Percentiles rank a stretch among this genome's conserved stretches.
Evolutionary conservation across 768 basidiomycete genomes (phyloP).

Genomic region (Russula sp.): DNA sequence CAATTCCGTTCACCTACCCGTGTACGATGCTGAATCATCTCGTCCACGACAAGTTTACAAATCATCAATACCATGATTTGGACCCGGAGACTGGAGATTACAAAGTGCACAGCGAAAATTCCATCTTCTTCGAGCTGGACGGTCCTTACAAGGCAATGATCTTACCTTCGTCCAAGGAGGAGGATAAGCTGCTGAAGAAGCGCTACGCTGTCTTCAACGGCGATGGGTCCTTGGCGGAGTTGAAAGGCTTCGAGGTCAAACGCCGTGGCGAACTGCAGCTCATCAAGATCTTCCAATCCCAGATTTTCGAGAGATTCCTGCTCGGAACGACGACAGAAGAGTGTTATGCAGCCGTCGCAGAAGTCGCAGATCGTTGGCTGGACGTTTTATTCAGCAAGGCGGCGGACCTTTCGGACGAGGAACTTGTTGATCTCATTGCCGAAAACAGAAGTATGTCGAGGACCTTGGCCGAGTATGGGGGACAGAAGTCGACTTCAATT

Average conservation of each 20-base stretch:
- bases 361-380: slow-evolving; percentile 94
- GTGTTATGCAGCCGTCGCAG: slow-evolving; percentile 90
- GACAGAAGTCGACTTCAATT: slow-evolving; percentile 97
- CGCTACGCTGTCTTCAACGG: slow-evolving; percentile 99
- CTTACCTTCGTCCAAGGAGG: slow-evolving; percentile 96
- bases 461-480: slow-evolving; percentile 92
- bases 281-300: slow-evolving; percentile 99
- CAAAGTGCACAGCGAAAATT: slow-evolving; percentile 87
- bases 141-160: slow-evolving; percentile 99
- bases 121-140: slow-evolving; percentile 98
- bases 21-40: slow-evolving; percentile 99
- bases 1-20: slow-evolving; percentile 87
- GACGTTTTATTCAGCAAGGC: slow-evolving; percentile 89
- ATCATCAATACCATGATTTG: slow-evolving; percentile 94
- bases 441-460: slow-evolving; percentile 98
- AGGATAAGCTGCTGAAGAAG: slow-evolving; percentile 97
- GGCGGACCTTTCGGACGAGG: slow-evolving; percentile 80
- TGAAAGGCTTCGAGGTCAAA: slow-evolving; percentile 99
- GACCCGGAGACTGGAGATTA: slow-evolving; percentile 83
- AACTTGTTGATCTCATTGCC: slow-evolving; percentile 95
- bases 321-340: slow-evolving; percentile 90
- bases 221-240: slow-evolving; percentile 93
- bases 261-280: slow-evolving; percentile 95
- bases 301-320: slow-evolving; percentile 96
- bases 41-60: slow-evolving; percentile 92